Conservation (phyloP, 2,329 filamentous ascomycete genomes). For the Aspergillus melleus region DNA sequence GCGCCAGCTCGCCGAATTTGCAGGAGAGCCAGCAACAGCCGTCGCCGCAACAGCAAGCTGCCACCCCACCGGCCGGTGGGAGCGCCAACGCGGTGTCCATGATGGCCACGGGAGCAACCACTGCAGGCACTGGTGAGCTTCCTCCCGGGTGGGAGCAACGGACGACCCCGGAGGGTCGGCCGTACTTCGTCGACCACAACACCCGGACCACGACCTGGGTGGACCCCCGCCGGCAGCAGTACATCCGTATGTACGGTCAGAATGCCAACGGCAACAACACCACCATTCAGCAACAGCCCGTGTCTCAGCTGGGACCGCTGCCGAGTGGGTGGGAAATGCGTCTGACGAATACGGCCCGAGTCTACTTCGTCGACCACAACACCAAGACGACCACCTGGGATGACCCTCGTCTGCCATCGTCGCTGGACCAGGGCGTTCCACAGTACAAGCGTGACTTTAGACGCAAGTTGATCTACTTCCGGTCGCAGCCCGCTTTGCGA, state of each 20-base stretch:
- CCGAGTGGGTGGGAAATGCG: conserved; percentile 99
- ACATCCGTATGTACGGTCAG: conserved; percentile 96
- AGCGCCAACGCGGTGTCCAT: conserved; percentile 67
- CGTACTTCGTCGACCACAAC: conserved; percentile 98
- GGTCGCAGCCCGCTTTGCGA: conserved; percentile 92
- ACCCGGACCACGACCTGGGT: conserved; percentile 98
- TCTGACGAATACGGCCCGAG: conserved; percentile 92
- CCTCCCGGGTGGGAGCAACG: conserved; percentile 96
- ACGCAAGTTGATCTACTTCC: conserved; percentile 98
- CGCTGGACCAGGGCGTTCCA: conserved; percentile 94
- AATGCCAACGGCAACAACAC: conserved; percentile 73
- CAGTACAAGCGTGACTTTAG: conserved; percentile 99
- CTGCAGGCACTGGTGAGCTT: conserved; percentile 89
- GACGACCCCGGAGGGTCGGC: conserved; percentile 88
- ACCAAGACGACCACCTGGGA: conserved; percentile 99
- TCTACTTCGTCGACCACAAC: conserved; percentile 99
- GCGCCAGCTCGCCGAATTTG: conserved; percentile 83
- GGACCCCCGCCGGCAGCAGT: conserved; percentile 93
- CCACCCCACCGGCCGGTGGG: conserved; percentile 46
- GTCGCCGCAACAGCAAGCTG: conserved; percentile 12
- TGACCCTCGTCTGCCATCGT: conserved; percentile 90
- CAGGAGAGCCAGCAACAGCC: conserved; percentile 49
- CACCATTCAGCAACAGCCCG: conserved; percentile 93
- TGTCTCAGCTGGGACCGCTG: conserved; percentile 90
- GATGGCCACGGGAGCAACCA: conserved; percentile 94